Base-by-base conservation (phyloP, 768 basidiomycete species). In the Podaxis pistillaris region DNA sequence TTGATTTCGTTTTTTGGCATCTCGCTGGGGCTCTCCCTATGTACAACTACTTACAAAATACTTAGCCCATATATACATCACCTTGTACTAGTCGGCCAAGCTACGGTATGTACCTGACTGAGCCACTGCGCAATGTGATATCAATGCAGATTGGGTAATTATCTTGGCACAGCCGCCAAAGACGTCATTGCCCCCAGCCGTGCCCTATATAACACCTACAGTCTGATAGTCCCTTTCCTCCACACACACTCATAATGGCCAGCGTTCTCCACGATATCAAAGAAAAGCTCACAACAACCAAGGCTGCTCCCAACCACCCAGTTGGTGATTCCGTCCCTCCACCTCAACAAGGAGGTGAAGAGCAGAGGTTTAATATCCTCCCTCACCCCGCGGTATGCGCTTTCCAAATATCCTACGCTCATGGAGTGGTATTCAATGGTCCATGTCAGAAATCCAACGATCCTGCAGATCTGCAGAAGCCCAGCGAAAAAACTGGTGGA, bases 371-470 rank as follows among this genome's bases (percentile, higher is more conserved):
- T 71, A 73, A 72, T 53, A 88, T 84, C 68, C 78, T 81, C 61
- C 87, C 87, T 22, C 85, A 88, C 69, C 87, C 86, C 54, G 86
- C 86, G 66, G 86, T 86, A 67, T 38, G 68, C 64, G 50, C 60
- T 44, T 37, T 41, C 4, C 52, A 24, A 13, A 7, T n/a, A 7
- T n/a, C 30, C 22, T 56, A 2, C 13, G 57, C 11, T 28, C 1
- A n/a, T 46, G n/a, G 22, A 28, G 19, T 38, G 3, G 40, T 51
- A 2, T 5, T 37, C 51, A 46, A 33, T 33, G 47, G 58, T 64
- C 6, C 9, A 8, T 46, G 8, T 13, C 63, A 89, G 87, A 86
- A 80, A 76, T 75, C 83, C 4, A 88, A 89, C 65, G 77, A 89
- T 66, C 86, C 87, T 13, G 77, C 78, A 1, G 86, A 87, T 84